Evolutionary conservation across 2,329 filamentous ascomycete species (phyloP), one percentile per base, ranked within the genome.

Genomic region (Aspergillus sp.): DNA sequence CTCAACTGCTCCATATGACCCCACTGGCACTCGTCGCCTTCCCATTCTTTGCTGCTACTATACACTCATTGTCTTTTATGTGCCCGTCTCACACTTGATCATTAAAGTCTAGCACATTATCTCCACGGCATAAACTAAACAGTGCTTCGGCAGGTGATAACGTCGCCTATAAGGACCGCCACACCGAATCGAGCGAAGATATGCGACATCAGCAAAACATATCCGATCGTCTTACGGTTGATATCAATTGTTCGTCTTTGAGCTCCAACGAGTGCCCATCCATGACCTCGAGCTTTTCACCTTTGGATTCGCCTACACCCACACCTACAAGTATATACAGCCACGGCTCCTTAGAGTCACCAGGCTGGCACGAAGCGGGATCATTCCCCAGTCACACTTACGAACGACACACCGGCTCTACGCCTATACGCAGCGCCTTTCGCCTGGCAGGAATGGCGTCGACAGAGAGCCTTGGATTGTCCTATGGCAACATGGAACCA

Each of bases 261-360:
- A 74, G 76, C 55, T 73, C 76, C 23, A 77, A 72, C 68, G 76
- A 76, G 57, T 78, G 76, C 61, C 76, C 76, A 6, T 77, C 75
- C 19, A 77, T 77, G 74, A 72, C 69, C 48, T 76, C 75, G 15
- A 76, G 74, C 60, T 78, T 77, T 63, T 78, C 76, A 19, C 74
- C 75, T 57, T 69, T 77, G 68, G 76, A 78, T 49, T 78, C 76
- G 31, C 76, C 76, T 0, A 78, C 74, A 19, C 75, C 74, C 2
- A 78, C 76, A 2, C 75, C 76, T 3, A 77, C 75, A 28, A 77
- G 74, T 57, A 64, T 77, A 25, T 77, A 77, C 61, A 77, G 76
- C 62, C 75, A 77, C 57, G 68, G 70, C 19, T 76, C 76, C 7
- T 54, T 78, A 61, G 72, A 74, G 34, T 77, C 76, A 0, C 76